phyloP scores from a whole-genome alignment of 371 early-diverging fungal genomes.

The Batrachochytrium dendrobatidis region DNA sequence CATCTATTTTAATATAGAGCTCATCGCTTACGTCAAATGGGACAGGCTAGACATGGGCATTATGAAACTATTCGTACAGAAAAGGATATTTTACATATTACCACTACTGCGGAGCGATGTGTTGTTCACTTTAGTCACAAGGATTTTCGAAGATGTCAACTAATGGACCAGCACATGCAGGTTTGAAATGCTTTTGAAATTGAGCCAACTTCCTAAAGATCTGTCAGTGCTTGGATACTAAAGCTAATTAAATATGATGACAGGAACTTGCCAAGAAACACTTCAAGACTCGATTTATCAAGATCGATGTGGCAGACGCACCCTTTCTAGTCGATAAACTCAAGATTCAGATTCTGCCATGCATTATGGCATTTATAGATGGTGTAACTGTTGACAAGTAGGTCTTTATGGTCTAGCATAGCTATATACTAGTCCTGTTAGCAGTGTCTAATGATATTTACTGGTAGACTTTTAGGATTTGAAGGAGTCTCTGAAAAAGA shows the following conservation, averaged over 20 bases:
- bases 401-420: not conserved
- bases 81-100: slow-evolving; percentile 79
- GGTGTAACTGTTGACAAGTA: slow-evolving; percentile 65
- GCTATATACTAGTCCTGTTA: not conserved
- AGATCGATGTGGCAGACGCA: slow-evolving; percentile 77
- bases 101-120: slow-evolving; percentile 63
- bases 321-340: slow-evolving; percentile 90
- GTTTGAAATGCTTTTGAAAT: slow-evolving; percentile 23
- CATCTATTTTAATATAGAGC: not conserved
- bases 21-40: slow-evolving; percentile 45
- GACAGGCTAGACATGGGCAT: slow-evolving; percentile 64
- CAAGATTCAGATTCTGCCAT: slow-evolving; percentile 81
- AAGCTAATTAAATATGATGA: not conserved
- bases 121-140: slow-evolving; percentile 87
- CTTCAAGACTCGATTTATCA: slow-evolving; percentile 77
- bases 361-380: slow-evolving; percentile 74
- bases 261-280: slow-evolving; percentile 63
- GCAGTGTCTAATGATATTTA: not conserved
- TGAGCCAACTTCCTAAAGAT: not conserved
- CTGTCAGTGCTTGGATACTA: not conserved
- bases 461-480: slow-evolving; percentile 78
- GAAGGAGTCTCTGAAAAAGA: slow-evolving; percentile 89
- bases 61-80: slow-evolving; percentile 73
- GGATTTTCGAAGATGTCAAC: slow-evolving; percentile 88
- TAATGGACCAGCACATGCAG: slow-evolving; percentile 85